Percentiles rank a stretch among this genome's conserved stretches.
Conservation (phyloP, 2,329 filamentous ascomycete genomes). For the Rhynchosporium secalis region DNA sequence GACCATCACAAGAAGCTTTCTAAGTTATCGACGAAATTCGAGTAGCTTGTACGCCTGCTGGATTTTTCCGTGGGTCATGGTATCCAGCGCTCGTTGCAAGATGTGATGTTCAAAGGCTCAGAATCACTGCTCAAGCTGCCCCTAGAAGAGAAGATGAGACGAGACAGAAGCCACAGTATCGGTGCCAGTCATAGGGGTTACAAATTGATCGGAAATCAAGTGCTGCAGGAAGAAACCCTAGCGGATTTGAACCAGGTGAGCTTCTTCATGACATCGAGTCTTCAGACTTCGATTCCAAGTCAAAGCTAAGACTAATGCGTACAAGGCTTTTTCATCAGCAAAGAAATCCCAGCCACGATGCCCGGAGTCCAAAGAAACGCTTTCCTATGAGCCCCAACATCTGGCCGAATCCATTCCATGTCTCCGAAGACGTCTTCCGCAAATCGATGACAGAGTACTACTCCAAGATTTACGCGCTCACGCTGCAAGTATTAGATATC, state of each 20-base stretch:
- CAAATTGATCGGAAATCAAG: conserved; percentile 49
- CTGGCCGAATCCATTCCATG: conserved; percentile 41
- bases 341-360: conserved; percentile 45
- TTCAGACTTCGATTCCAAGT: neutral
- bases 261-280: neutral
- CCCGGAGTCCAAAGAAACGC: conserved; percentile 38
- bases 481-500: conserved; percentile 43
- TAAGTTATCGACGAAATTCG: conserved; percentile 43
- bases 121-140: conserved; percentile 51
- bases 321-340: conserved; percentile 44
- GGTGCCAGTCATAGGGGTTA: conserved; percentile 49
- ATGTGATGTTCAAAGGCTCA: conserved; percentile 43
- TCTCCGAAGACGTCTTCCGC: conserved; percentile 43
- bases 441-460: conserved; percentile 47
- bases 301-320: neutral
- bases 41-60: conserved; percentile 47
- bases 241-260: conserved; percentile 48
- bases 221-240: conserved; percentile 45
- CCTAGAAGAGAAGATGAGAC: conserved; percentile 46
- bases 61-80: conserved; percentile 54
- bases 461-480: conserved; percentile 41
- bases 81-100: conserved; percentile 44
- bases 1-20: conserved; percentile 20
- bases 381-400: conserved; percentile 46
- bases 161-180: conserved; percentile 42